Conservation (phyloP, 768 basidiomycete species). For the Kwoniella shandongensis region DNA sequence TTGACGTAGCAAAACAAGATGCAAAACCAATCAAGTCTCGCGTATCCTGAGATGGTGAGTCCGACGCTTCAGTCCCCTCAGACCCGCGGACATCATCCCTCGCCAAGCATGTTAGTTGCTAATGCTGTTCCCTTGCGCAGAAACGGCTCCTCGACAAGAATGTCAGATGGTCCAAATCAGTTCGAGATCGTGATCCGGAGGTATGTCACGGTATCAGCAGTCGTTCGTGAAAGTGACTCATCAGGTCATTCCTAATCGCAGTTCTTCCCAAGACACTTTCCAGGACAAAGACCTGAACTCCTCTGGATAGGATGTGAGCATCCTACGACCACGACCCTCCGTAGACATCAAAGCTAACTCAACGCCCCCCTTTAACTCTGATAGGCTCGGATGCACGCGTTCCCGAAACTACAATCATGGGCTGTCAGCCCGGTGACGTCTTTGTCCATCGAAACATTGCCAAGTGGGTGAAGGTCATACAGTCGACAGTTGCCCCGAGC, state of each 20-base stretch:
- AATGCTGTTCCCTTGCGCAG: conserved; percentile 1
- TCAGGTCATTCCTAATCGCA: not conserved
- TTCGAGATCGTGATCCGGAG: conserved; percentile 33
- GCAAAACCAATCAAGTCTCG: conserved; percentile 17
- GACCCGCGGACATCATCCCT: not conserved
- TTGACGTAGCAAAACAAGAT: not conserved
- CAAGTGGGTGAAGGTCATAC: conserved; percentile 27
- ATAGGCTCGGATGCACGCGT: conserved; percentile 47
- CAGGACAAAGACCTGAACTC: conserved; percentile 46
- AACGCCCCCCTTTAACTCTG: not conserved
- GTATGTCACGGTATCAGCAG: conserved; percentile 18
- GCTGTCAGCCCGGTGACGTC: conserved; percentile 44
- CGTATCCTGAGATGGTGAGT: conserved; percentile 35
- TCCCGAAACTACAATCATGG: conserved; percentile 44
- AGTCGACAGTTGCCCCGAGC: not conserved
- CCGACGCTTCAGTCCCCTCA: not conserved
- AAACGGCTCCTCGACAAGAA: conserved; percentile 37
- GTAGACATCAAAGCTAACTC: not conserved
- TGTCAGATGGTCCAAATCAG: conserved; percentile 28
- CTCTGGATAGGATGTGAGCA: conserved; percentile 46
- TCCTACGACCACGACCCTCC: not conserved
- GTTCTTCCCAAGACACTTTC: conserved; percentile 44
- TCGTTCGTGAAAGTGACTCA: not conserved
- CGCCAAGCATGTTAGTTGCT: not conserved
- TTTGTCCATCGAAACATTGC: conserved; percentile 45